A percentile compares a stretch with the other conserved stretches of the same genome.
phyloP scores from a whole-genome alignment of 106 monocot genomes.

The Acorus calamus region DNA sequence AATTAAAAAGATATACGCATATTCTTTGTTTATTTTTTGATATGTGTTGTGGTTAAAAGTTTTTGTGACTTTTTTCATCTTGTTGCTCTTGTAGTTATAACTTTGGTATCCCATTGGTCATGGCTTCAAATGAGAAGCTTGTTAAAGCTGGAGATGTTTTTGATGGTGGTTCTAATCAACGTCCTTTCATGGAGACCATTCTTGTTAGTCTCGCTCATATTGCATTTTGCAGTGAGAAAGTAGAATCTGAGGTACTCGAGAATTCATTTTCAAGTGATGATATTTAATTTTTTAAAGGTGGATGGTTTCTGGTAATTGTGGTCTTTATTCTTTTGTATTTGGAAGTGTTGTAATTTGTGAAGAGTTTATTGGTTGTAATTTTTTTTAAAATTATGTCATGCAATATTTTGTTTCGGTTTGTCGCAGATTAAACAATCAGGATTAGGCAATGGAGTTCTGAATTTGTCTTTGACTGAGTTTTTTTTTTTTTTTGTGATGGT shows the following conservation, averaged over 20 bases:
- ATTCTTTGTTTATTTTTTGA: too few relatives aligned
- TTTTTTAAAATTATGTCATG: too few relatives aligned
- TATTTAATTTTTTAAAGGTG: not conserved
- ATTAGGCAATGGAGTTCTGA: too few relatives aligned
- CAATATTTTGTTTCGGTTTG: not conserved
- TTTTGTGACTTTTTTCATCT: not conserved
- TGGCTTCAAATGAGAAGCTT: conserved; percentile 45
- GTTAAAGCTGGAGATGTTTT: conserved; percentile 59
- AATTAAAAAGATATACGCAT: too few relatives aligned
- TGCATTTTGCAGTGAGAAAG: conserved; percentile 57
- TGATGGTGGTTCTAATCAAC: conserved; percentile 21
- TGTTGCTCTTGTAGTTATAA: conserved; percentile 38
- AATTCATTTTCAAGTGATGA: not conserved
- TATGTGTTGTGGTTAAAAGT: not conserved
- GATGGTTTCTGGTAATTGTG: too few relatives aligned
- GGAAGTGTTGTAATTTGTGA: not conserved
- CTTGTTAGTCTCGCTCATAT: conserved; percentile 72
- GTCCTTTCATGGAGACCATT: conserved; percentile 45
- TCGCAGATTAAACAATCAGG: not conserved
- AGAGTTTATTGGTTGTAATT: not conserved
- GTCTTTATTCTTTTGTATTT: too few relatives aligned
- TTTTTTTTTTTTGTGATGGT: too few relatives aligned
- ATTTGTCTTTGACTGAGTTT: too few relatives aligned
- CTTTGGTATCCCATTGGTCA: conserved; percentile 67
- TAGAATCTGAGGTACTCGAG: conserved; percentile 64